These are phyloP conservation scores for Aspergillus latus DNA, from an alignment of 2,329 filamentous ascomycete genomes.

Conservation along the genomic window DNA sequence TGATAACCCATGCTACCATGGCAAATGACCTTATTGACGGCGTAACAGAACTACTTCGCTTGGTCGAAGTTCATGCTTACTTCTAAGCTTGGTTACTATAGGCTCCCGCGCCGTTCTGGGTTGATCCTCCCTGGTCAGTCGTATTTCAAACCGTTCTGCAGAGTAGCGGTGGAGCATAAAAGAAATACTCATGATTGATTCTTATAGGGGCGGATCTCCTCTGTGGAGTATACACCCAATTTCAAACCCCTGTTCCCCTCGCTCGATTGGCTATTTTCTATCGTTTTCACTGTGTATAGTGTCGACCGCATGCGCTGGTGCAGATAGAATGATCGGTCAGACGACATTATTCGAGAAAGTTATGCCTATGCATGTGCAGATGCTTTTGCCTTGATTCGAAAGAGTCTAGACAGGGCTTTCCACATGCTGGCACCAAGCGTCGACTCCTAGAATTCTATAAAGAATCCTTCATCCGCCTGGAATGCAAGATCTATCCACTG, in stretches of 20 bases:
- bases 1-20: not conserved
- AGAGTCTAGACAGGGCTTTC: slow-evolving; percentile 4
- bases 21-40: not conserved
- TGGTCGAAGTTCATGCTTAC: not conserved
- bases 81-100: not conserved
- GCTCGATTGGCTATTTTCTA: not conserved
- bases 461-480: slow-evolving; percentile 14
- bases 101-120: not conserved
- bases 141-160: not conserved
- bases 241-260: not conserved
- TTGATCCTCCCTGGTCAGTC: not conserved
- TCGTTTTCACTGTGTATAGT: slow-evolving; percentile 11
- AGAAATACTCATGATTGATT: slow-evolving; percentile 4
- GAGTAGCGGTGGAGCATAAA: not conserved
- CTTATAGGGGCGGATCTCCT: not conserved
- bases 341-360: slow-evolving; percentile 14
- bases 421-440: slow-evolving; percentile 7
- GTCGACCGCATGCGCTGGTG: slow-evolving; percentile 12
- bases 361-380: slow-evolving; percentile 14
- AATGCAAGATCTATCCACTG: slow-evolving; percentile 25
- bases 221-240: not conserved
- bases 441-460: slow-evolving; percentile 10
- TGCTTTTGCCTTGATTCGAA: slow-evolving; percentile 7
- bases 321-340: slow-evolving; percentile 22
- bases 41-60: not conserved